Base-by-base conservation (phyloP, 495 filamentous ascomycete species). In the Tuber umbilicatum region DNA sequence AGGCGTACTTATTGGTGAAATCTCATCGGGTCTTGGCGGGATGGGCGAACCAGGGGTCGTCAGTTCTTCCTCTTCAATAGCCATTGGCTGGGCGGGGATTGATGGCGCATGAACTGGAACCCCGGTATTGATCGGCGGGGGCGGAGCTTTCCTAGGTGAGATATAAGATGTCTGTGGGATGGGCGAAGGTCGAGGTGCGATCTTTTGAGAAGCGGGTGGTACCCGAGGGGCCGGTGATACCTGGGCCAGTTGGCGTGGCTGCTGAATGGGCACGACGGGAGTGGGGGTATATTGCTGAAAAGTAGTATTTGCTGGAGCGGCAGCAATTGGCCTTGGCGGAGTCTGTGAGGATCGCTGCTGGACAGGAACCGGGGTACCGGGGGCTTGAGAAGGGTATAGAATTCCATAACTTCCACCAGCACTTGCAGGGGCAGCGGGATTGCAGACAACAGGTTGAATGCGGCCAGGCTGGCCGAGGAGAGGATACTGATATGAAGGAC, bases 1-100 rank as follows among this genome's bases (percentile, higher is more conserved):
- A 35, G 81, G 81, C 19, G 81, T 82, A 73, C 80, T 82, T 70
- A 82, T 82, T 5, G 81, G 81, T 37, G 81, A 82, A 21, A 82
- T 82, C 50, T 82, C 81, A 50, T 78, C 80, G 47, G 81, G 77
- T 19, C 81, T 72, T 68, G 81, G 81, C 39, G 76, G 81, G 35
- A 80, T 77, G 3, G 81, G 81, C 27, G 81, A 82, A 47, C 80
- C 80, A 71, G 81, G 81, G 14, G n/a, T 27, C 10, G 35, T 23
- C 4, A 39, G 23, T 72, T 64, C n/a, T 50, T 79, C 77, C 40
- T 76, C 76, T 21, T 43, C 74, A 50, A 74, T 72, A 21, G 67
- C 70, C 60, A 70, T 39, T 43, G 73, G 60, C 7, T 80, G 72
- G 23, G 42, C 23, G 5, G 72, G 50, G 27, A 73, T 47, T 27